A percentile compares a stretch with the other conserved stretches of the same genome.
Conservation (phyloP, 1,284 basidiomycete species). For the Cutaneotrichosporon sp. region DNA sequence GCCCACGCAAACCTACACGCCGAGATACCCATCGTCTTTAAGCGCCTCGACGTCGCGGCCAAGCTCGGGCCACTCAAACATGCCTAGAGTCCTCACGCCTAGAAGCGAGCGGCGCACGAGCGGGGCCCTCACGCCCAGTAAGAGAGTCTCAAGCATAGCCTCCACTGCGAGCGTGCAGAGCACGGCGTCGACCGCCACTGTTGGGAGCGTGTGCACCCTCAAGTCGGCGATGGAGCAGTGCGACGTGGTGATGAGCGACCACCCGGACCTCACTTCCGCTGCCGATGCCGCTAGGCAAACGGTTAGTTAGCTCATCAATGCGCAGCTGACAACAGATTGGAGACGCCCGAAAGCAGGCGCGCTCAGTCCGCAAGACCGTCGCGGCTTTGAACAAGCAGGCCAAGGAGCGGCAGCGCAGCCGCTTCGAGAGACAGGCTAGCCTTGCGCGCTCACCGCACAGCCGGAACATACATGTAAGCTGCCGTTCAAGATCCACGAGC, state of each 20-base stretch:
- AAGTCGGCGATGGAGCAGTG: slow-evolving; percentile 16
- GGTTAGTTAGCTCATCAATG: neutral
- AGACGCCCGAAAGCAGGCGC: slow-evolving; percentile 19
- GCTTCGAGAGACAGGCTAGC: neutral
- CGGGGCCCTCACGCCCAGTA: slow-evolving; percentile 10
- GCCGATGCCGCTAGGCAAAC: slow-evolving; percentile 14
- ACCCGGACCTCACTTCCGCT: slow-evolving; percentile 18
- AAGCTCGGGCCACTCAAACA: neutral
- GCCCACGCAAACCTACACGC: neutral
- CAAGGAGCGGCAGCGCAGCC: neutral
- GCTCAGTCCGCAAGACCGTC: slow-evolving; percentile 13
- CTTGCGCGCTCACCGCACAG: slow-evolving; percentile 53
- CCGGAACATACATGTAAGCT: slow-evolving; percentile 53
- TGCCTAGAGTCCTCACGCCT: slow-evolving; percentile 2
- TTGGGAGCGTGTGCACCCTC: slow-evolving; percentile 8
- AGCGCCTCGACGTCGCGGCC: neutral
- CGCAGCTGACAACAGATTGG: slow-evolving; percentile 8
- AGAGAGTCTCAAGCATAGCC: slow-evolving; percentile 15
- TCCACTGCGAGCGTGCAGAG: slow-evolving; percentile 10
- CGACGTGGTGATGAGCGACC: slow-evolving; percentile 25
- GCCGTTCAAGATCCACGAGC: no score
- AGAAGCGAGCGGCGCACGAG: slow-evolving; percentile 2
- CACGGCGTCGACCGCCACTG: neutral
- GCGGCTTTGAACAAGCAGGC: slow-evolving; percentile 12
- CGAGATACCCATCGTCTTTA: neutral